Conservation (phyloP, 805 yeast genomes). For the Candida bentonensis region DNA sequence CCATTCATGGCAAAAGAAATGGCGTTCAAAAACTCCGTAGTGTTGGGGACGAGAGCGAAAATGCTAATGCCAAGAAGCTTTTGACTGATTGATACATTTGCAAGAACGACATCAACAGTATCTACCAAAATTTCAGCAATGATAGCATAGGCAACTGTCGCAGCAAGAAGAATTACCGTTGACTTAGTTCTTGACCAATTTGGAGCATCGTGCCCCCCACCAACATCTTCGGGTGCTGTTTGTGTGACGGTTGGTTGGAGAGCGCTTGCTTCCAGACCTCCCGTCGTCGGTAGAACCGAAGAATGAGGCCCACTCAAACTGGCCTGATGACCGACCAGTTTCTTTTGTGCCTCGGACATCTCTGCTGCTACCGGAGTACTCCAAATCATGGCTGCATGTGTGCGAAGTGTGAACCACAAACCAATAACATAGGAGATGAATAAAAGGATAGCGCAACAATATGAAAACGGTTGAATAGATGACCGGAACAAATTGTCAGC, state of each 20-base stretch:
- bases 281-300: conserved; percentile 2
- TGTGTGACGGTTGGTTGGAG: conserved; percentile 1
- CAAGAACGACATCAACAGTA: conserved; percentile 77
- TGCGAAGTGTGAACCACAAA: conserved; percentile 79
- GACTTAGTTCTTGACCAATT: conserved; percentile 89
- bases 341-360: conserved; percentile 5
- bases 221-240: conserved; percentile 12
- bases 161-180: conserved; percentile 63
- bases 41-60: conserved; percentile 91
- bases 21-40: conserved; percentile 94
- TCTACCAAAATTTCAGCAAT: conserved; percentile 92
- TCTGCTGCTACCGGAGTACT: conserved; percentile 43
- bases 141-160: conserved; percentile 78
- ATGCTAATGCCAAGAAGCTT: conserved; percentile 87
- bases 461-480: conserved; percentile 70
- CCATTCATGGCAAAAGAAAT: conserved; percentile 94
- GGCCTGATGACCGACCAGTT: neutral
- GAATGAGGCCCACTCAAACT: neutral
- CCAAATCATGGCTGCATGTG: conserved; percentile 97
- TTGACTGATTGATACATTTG: conserved; percentile 69
- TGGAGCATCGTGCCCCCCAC: conserved; percentile 90
- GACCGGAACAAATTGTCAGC: conserved; percentile 50
- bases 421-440: conserved; percentile 82
- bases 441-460: conserved; percentile 65
- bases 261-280: conserved; percentile 1